Evolutionary conservation across 2,329 filamentous ascomycete species (phyloP), one percentile per base, ranked within the genome.

Genomic region (Penicillium glabrum): DNA sequence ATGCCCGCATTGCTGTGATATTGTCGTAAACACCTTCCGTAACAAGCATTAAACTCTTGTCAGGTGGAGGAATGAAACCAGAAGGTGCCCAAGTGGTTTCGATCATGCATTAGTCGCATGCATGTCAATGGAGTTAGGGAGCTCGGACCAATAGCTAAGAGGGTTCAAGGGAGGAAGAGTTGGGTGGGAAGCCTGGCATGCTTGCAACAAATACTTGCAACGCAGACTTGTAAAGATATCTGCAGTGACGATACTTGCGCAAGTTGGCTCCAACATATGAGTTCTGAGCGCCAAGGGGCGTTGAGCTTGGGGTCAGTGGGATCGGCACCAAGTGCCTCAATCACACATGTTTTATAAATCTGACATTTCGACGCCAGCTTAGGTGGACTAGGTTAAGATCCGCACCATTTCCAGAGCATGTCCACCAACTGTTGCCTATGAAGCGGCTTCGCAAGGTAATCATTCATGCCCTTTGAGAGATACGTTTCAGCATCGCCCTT

Each of bases 391-490:
- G 13, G 1, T 62, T 61, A 69, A 4, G 61, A 60, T 37, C 68
- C 71, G 19, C 72, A 67, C 72, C 73, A 75, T 57, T 71, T 72
- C 65, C 72, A 69, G 33, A 84, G 60, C 54, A 79, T 67, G 24
- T 74, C 73, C 26, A 81, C 71, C 44, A 84, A 61, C 8, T 77
- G 70, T 49, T 77, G 77, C n/a, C 78, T 76, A 61, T 82, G 78
- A 11, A 84, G 77, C 0, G 82, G 83, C 61, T 85, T 85, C 2
- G 82, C 72, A 13, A 85, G 72, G 58, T 84, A 85, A 43, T 80
- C 82, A 43, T 81, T 79, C 82, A 85, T 83, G 0, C 83, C 83
- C 49, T 78, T 79, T 5, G 78, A 77, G 27, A 83, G 71, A 59
- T 83, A 85, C 10, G 72, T 74, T 46, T 85, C 83, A 4, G 75